phyloP scores from a whole-genome alignment of 2,329 filamentous ascomycete species.

The Hypomyces perniciosus region DNA sequence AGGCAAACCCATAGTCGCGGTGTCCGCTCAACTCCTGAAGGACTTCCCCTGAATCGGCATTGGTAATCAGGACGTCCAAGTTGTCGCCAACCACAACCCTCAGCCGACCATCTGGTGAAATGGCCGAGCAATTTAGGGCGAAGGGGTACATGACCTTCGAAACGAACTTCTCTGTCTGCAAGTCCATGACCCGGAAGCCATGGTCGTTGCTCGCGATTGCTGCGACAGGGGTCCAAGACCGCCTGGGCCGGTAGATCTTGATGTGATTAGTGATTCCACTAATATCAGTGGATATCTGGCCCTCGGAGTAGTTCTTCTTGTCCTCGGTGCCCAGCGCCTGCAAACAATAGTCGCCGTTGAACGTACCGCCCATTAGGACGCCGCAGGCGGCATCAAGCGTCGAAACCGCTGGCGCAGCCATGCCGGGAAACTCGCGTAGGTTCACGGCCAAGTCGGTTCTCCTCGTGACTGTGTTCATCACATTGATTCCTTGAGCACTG shows the following conservation, averaged over 20 bases:
- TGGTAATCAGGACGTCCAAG: conserved; percentile 58
- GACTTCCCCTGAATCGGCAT: conserved; percentile 58
- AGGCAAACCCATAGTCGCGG: conserved; percentile 67
- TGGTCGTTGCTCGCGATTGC: conserved; percentile 60
- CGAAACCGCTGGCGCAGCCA: conserved; percentile 37
- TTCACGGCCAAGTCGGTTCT: conserved; percentile 39
- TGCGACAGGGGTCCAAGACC: conserved; percentile 46
- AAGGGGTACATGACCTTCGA: conserved; percentile 48
- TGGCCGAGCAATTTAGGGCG: conserved; percentile 66
- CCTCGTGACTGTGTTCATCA: conserved; percentile 46
- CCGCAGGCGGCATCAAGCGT: conserved; percentile 48
- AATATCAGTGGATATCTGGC: conserved; percentile 40
- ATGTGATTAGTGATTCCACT: conserved; percentile 62
- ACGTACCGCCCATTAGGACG: conserved; percentile 54
- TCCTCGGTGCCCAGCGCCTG: conserved; percentile 39
- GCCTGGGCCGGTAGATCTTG: conserved; percentile 49
- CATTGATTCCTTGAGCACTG: conserved; percentile 41
- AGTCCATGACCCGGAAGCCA: conserved; percentile 52
- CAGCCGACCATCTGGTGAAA: conserved; percentile 65
- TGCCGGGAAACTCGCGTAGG: conserved; percentile 31
- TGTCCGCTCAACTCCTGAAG: conserved; percentile 57
- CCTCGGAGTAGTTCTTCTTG: conserved; percentile 31
- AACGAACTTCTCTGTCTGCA: conserved; percentile 53
- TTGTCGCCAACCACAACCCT: conserved; percentile 69
- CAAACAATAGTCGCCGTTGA: conserved; percentile 50